phyloP scores from a whole-genome alignment of 2,329 filamentous ascomycete species.

The Beauveria sp. region DNA sequence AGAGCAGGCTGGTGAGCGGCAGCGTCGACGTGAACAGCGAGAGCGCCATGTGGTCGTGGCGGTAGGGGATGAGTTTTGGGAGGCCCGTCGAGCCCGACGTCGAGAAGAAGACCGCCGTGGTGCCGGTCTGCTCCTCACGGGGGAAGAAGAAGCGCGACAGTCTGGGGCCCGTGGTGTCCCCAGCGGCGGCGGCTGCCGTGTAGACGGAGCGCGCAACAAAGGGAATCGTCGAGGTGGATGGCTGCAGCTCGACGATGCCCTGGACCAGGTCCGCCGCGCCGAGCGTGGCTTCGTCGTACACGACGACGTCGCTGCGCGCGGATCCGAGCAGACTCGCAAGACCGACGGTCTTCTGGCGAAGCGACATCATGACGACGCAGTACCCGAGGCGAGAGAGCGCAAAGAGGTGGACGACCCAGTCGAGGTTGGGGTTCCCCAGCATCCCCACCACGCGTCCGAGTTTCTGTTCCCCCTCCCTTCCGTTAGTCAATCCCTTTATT shows the following conservation, averaged over 20 bases:
- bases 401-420: slow-evolving; percentile 46
- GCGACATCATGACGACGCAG: slow-evolving; percentile 33
- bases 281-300: slow-evolving; percentile 15
- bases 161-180: neutral
- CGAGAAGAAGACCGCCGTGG: neutral
- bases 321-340: slow-evolving; percentile 22
- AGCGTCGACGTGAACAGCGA: neutral
- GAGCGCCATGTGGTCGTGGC: neutral
- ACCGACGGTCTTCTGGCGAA: slow-evolving; percentile 25
- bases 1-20: neutral
- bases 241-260: neutral
- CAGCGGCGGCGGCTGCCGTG: neutral
- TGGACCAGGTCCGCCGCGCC: neutral
- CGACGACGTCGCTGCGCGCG: slow-evolving; percentile 19
- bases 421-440: slow-evolving; percentile 44
- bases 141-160: neutral
- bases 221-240: neutral
- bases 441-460: slow-evolving; percentile 30
- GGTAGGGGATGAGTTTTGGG: slow-evolving; percentile 1
- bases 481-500: no score
- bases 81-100: slow-evolving; percentile 7
- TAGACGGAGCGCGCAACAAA: neutral
- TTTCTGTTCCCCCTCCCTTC: neutral
- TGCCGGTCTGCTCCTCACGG: neutral
- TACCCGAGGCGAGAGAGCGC: slow-evolving; percentile 48